These are phyloP conservation scores for Lotmaria passim DNA, from an alignment of 208 protist genomes.

Conservation along the genomic window DNA sequence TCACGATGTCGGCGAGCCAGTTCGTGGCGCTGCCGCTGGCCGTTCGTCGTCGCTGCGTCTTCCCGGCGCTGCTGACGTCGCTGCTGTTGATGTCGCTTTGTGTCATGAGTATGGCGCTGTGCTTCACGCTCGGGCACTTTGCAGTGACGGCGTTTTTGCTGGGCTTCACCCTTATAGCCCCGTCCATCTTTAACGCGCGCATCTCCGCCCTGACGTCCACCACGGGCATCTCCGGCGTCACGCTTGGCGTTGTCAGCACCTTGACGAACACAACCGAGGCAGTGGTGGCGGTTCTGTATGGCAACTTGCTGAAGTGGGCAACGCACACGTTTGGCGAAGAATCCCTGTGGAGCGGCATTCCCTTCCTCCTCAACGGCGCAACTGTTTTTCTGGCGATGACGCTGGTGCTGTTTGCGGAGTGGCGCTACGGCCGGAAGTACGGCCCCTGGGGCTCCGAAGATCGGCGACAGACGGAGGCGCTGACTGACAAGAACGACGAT, in stretches of 20 bases:
- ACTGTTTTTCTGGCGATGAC: constrained; percentile 26
- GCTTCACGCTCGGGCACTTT: constrained; percentile 32
- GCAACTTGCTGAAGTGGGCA: constrained; percentile 42
- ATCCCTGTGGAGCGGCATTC: constrained; percentile 39
- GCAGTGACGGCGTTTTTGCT: constrained; percentile 24
- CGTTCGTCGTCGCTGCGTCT: constrained; percentile 35
- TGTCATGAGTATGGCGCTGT: constrained; percentile 25
- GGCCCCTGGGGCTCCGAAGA: constrained; percentile 11
- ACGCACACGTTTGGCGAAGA: constrained; percentile 19
- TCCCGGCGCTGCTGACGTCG: constrained; percentile 26
- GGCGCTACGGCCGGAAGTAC: constrained; percentile 29
- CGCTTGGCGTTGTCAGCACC: constrained; percentile 43
- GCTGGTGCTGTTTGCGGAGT: constrained; percentile 45
- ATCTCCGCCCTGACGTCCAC: constrained; percentile 37
- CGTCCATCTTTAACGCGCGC: constrained; percentile 42
- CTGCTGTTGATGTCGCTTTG: constrained; percentile 27
- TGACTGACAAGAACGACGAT: constrained; percentile 1
- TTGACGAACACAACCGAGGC: constrained; percentile 48
- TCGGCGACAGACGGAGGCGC: background rate
- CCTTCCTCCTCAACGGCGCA: constrained; percentile 43
- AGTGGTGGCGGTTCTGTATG: constrained; percentile 36
- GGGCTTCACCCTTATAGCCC: constrained; percentile 24
- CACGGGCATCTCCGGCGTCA: constrained; percentile 36
- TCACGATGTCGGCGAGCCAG: constrained; percentile 39
- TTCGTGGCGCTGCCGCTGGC: constrained; percentile 35